phyloP scores from a whole-genome alignment of 148 eudicot species.

The Fallopia convolvulus region DNA sequence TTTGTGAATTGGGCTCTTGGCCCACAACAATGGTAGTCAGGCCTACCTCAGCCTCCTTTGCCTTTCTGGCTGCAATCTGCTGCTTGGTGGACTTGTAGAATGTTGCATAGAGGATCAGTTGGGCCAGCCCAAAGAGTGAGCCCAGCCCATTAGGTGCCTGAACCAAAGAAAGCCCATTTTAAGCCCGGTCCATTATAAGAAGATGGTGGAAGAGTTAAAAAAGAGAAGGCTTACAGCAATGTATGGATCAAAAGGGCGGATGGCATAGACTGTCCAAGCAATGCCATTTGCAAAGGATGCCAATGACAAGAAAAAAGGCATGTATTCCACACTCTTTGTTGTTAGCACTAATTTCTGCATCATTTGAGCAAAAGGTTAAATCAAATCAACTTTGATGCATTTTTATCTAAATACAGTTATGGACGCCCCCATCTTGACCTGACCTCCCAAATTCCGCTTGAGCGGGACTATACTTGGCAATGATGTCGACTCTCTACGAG shows the following conservation, averaged over 20 bases:
- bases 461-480: no score
- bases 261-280: conserved; percentile 71
- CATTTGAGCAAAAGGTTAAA: no score
- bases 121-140: conserved; percentile 46
- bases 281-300: conserved; percentile 68
- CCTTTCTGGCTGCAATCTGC: conserved; percentile 37
- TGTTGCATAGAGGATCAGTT: conserved; percentile 48
- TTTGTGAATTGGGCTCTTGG: background rate
- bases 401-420: no score
- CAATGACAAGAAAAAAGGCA: conserved; percentile 67
- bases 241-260: conserved; percentile 60
- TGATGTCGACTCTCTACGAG: no score
- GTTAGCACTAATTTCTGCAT: conserved; percentile 75
- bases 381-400: no score
- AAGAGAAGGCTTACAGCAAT: conserved; percentile 35
- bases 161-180: background rate
- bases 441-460: no score
- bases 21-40: background rate
- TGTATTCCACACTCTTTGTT: conserved; percentile 82
- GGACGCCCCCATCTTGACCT: no score
- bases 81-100: conserved; percentile 55
- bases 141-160: conserved; percentile 80
- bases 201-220: background rate
- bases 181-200: background rate
- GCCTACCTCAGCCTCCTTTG: conserved; percentile 30